Conservation (phyloP, 169 alveolate species). For the Cryptosporidium xiaoi region DNA sequence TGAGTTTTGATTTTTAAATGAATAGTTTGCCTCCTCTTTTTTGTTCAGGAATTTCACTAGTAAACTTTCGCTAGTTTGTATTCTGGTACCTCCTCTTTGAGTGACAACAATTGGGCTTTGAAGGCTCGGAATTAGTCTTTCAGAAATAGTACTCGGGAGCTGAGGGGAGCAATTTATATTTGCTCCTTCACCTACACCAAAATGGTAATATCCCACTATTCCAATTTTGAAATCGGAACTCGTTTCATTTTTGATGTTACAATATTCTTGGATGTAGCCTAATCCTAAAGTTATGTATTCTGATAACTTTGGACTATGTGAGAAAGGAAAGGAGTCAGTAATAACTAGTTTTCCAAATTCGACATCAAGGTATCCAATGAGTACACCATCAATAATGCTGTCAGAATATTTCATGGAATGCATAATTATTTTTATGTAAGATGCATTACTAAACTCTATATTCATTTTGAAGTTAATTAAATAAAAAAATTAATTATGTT, state of each 20-base stretch:
- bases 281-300: constrained; percentile 15
- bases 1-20: background rate
- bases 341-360: background rate
- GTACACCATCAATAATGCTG: constrained; percentile 28
- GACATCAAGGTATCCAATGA: constrained; percentile 15
- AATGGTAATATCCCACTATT: constrained; percentile 29
- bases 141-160: background rate
- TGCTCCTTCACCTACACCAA: background rate
- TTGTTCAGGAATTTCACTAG: background rate
- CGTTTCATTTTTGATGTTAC: background rate
- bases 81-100: background rate
- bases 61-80: background rate
- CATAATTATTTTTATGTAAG: constrained; percentile 10
- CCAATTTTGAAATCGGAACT: background rate
- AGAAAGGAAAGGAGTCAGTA: constrained; percentile 37
- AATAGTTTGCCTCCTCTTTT: background rate
- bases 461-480: constrained; percentile 14
- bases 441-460: constrained; percentile 2
- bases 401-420: constrained; percentile 50
- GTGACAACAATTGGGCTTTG: background rate
- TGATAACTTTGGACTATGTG: constrained; percentile 50
- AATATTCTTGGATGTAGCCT: constrained; percentile 29
- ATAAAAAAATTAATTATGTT: background rate
- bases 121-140: constrained; percentile 3
- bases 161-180: background rate